Conservation (phyloP, 176 grass and related monocot genomes). For the Bothriochloa decipiens region DNA sequence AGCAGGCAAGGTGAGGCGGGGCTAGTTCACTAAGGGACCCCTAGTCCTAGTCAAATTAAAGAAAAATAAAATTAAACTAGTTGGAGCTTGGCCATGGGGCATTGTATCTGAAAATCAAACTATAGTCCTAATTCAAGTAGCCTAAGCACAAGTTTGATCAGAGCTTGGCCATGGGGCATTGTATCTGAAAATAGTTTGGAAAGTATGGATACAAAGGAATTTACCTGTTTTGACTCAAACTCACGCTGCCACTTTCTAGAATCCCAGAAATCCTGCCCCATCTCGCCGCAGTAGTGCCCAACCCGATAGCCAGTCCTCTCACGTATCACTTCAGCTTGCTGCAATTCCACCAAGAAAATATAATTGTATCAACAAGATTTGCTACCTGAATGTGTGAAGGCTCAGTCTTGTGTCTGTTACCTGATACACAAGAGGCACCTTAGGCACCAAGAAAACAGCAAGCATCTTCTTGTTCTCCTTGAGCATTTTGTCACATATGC, state of each 20-base stretch:
- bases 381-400: constrained; percentile 16
- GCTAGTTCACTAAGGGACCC: not conserved
- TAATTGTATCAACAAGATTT: constrained; percentile 3
- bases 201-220: constrained; percentile 21
- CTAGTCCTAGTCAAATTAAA: too few relatives aligned
- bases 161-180: not conserved
- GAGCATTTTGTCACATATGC: constrained; percentile 63
- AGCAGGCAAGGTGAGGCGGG: not conserved
- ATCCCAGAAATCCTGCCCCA: constrained; percentile 99
- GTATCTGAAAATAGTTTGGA: not conserved
- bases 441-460: constrained; percentile 90
- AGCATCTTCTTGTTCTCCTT: constrained; percentile 90
- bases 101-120: too few relatives aligned
- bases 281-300: constrained; percentile 97
- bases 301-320: constrained; percentile 82
- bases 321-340: constrained; percentile 98
- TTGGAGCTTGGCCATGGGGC: too few relatives aligned
- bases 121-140: not conserved
- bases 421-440: constrained; percentile 99
- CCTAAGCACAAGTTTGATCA: not conserved
- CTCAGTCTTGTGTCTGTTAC: constrained; percentile 39
- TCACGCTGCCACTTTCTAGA: constrained; percentile 91
- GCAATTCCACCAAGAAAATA: constrained; percentile 41
- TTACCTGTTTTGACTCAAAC: constrained; percentile 95
- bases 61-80: not conserved